Base-by-base conservation (phyloP, 306 rosid species). In the Fagus sylvatica region DNA sequence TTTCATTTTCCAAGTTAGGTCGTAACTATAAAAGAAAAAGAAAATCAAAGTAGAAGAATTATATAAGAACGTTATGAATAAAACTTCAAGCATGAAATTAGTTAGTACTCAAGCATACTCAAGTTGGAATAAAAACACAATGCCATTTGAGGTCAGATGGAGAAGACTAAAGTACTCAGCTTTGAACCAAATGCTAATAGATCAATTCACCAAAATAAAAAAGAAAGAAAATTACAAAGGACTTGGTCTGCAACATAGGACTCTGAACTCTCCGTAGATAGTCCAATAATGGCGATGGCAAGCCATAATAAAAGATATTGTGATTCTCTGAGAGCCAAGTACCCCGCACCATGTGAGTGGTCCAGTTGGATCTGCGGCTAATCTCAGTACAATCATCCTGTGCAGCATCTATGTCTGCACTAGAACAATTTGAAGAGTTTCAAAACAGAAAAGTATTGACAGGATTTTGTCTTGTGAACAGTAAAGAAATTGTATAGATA, bases 341-440 rank as follows among this genome's bases (percentile, higher is more conserved):
- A 82, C 91, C 93, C 81, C 91, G 86, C 79, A 89, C 89, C 98
- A 95, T 91, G 88, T 92, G 98, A 80, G 59, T 75, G 10, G 76
- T 74, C 85, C 80, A 74, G 78, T 68, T 73, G 49, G 88, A 80
- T 61, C 53, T 43, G 55, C 78, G 56, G 74, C 53, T 59, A 80
- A 70, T 83, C 81, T 84, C 87, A 51, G 17, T 77, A 65, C 53
- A 78, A 73, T 84, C 88, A 68, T 69, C 83, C 39, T 81, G 78
- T 13, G 74, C 56, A 72, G 69, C 77, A 65, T 71, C 91, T 62
- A 88, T 70, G 68, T 92, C 98, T 88, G 90, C 68, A 49, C 73
- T 48, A 80, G 72, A 60, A 85, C 65, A 77, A 62, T 69, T 69
- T 75, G 75, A 66, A 71, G 53, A 67, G 81, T 67, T 68, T 10